Conservation (phyloP, 805 yeast species). For the Zygotorulaspora sp. region DNA sequence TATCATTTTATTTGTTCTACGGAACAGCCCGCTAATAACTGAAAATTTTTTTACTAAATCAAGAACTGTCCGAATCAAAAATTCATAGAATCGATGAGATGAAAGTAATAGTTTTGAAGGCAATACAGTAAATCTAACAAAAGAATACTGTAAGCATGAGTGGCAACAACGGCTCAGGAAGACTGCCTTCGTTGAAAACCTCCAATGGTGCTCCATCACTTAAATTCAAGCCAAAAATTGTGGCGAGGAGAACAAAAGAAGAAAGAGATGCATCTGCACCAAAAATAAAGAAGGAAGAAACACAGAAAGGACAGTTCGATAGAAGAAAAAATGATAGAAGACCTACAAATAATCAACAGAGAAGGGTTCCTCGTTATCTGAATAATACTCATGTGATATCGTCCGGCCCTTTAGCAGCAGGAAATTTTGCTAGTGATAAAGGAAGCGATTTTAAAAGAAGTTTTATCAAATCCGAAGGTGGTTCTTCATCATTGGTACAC, state of each 20-base stretch:
- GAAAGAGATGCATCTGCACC: conserved; percentile 80
- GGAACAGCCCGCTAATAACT: too few relatives aligned
- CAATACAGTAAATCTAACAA: too few relatives aligned
- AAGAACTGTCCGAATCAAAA: conserved; percentile 3
- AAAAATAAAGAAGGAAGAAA: conserved; percentile 36
- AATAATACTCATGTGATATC: conserved; percentile 57
- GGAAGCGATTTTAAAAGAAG: conserved; percentile 23
- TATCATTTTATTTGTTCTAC: too few relatives aligned
- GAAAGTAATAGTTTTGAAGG: too few relatives aligned
- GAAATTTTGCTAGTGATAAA: conserved; percentile 37
- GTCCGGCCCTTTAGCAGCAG: conserved; percentile 70
- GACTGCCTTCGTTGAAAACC: conserved; percentile 33
- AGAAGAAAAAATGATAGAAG: conserved; percentile 21
- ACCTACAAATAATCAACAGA: conserved; percentile 20
- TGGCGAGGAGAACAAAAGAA: conserved; percentile 76
- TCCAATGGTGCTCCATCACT: conserved; percentile 45
- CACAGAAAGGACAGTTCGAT: conserved; percentile 10
- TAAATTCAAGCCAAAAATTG: conserved; percentile 82
- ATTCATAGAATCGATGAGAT: conserved; percentile 11
- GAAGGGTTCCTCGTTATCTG: conserved; percentile 30
- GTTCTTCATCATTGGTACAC: conserved; percentile 22
- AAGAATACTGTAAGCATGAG: conserved; percentile 17
- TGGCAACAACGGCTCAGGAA: conserved; percentile 24
- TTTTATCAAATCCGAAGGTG: conserved; percentile 23
- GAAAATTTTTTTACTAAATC: conserved; percentile 12